Evolutionary conservation across 2,329 filamentous ascomycete species (phyloP).

Genomic region (Fusarium torreyae): DNA sequence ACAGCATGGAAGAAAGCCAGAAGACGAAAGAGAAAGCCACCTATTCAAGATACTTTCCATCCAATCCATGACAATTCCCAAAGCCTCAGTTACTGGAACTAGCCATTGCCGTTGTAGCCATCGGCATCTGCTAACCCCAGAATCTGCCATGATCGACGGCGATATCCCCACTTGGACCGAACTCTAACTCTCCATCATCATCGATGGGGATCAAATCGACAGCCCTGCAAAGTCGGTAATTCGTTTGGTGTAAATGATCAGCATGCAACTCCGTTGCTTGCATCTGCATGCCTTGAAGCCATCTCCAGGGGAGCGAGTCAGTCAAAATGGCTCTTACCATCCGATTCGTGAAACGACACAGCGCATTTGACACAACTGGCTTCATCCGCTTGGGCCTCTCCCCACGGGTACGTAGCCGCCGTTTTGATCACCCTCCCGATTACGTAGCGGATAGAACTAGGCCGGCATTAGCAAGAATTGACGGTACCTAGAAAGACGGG

Average conservation of each 20-base stretch:
- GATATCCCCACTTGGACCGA: slow-evolving; percentile 9
- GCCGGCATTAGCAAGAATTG: not conserved
- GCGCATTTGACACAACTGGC: not conserved
- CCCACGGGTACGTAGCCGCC: slow-evolving; percentile 8
- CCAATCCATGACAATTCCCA: too few species aligned
- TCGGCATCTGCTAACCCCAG: slow-evolving; percentile 11
- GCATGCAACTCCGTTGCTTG: not conserved
- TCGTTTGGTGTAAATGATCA: not conserved
- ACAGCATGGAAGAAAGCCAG: not conserved
- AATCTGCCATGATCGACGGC: slow-evolving; percentile 16
- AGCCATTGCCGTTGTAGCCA: not conserved
- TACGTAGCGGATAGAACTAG: slow-evolving; percentile 26
- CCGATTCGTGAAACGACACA: slow-evolving; percentile 11
- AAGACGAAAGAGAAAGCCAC: not conserved
- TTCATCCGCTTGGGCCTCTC: not conserved
- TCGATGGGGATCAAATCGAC: not conserved
- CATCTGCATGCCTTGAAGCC: not conserved
- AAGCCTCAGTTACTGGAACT: too few species aligned
- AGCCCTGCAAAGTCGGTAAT: not conserved
- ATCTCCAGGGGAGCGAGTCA: slow-evolving; percentile 20
- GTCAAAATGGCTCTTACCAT: slow-evolving; percentile 8
- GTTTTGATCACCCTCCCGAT: slow-evolving; percentile 5
- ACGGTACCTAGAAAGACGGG: not conserved
- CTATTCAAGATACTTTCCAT: too few species aligned
- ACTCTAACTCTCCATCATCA: slow-evolving; percentile 12